These are phyloP conservation scores for Nakazawaea ernobii DNA, from an alignment of 805 yeast species.

Conservation along the genomic window DNA sequence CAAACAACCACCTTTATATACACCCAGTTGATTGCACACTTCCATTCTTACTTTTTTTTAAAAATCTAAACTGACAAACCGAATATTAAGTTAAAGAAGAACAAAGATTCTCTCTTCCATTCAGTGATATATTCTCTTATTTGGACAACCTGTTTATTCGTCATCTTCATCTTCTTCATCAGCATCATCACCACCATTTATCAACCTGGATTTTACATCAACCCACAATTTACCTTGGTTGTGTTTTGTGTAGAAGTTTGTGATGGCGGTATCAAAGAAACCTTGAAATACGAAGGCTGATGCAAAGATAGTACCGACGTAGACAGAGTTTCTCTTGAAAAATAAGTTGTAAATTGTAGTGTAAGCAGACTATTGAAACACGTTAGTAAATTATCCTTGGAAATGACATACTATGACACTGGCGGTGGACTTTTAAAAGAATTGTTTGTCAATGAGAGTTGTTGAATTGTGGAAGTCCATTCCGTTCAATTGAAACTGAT, in stretches of 20 bases:
- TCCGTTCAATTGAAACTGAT: too few species aligned
- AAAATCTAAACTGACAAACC: too few species aligned
- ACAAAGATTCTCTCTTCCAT: background rate
- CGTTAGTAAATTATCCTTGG: conserved; percentile 2
- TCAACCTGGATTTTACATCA: conserved; percentile 58
- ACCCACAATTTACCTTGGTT: conserved; percentile 85
- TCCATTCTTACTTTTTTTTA: background rate
- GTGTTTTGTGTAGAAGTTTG: conserved; percentile 68
- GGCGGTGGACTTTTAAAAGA: too few species aligned
- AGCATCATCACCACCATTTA: conserved; percentile 49
- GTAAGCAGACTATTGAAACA: background rate
- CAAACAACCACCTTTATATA: background rate
- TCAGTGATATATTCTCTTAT: background rate
- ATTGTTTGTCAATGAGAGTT: too few species aligned
- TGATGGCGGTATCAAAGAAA: conserved; percentile 61
- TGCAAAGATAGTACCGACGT: conserved; percentile 75
- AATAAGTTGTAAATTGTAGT: conserved; percentile 55
- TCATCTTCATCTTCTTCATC: conserved; percentile 56
- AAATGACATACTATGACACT: too few species aligned
- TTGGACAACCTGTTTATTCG: conserved; percentile 15
- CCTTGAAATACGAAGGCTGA: conserved; percentile 86
- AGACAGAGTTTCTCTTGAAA: conserved; percentile 88
- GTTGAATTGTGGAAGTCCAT: too few species aligned
- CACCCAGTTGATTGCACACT: background rate
- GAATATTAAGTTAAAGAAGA: too few species aligned